Evolutionary conservation across 257 asterid species (phyloP).

Genomic region (Pogostemon cablin): DNA sequence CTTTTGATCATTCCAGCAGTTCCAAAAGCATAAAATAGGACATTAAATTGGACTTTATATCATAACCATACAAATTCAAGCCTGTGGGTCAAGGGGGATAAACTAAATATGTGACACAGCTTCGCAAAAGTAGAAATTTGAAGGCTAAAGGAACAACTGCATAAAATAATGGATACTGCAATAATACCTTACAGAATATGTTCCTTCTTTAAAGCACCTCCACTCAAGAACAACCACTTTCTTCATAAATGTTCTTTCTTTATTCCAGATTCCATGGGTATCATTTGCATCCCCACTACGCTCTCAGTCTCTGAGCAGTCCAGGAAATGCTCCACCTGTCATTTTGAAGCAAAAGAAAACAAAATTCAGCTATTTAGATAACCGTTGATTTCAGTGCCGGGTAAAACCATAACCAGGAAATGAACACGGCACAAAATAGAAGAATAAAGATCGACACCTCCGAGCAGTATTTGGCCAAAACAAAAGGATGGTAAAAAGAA

Average conservation of each 20-base stretch:
- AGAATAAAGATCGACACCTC: not conserved
- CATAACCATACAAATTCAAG: slow-evolving; percentile 32
- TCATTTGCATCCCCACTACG: slow-evolving; percentile 50
- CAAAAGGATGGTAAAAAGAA: not conserved
- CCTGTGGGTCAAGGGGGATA: slow-evolving; percentile 39
- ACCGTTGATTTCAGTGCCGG: not conserved
- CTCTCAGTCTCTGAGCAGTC: slow-evolving; percentile 32
- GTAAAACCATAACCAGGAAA: no score
- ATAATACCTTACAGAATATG: slow-evolving; percentile 53
- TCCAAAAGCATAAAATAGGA: slow-evolving; percentile 17
- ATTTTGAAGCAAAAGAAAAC: slow-evolving; percentile 3
- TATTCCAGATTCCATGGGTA: slow-evolving; percentile 41
- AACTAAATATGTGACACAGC: slow-evolving; percentile 37
- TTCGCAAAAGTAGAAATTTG: slow-evolving; percentile 38
- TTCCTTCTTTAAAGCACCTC: slow-evolving; percentile 63
- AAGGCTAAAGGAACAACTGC: slow-evolving; percentile 42
- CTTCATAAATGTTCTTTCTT: slow-evolving; percentile 43
- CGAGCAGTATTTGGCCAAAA: not conserved
- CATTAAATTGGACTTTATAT: slow-evolving; percentile 29
- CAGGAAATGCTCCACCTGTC: slow-evolving; percentile 35
- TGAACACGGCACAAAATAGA: slow-evolving; percentile 5
- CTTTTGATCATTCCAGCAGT: slow-evolving; percentile 28
- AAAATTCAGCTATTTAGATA: not conserved
- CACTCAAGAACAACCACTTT: slow-evolving; percentile 63
- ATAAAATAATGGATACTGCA: slow-evolving; percentile 38